Conservation (phyloP, 2,329 filamentous ascomycete genomes). For the Colletotrichum coccodes region DNA sequence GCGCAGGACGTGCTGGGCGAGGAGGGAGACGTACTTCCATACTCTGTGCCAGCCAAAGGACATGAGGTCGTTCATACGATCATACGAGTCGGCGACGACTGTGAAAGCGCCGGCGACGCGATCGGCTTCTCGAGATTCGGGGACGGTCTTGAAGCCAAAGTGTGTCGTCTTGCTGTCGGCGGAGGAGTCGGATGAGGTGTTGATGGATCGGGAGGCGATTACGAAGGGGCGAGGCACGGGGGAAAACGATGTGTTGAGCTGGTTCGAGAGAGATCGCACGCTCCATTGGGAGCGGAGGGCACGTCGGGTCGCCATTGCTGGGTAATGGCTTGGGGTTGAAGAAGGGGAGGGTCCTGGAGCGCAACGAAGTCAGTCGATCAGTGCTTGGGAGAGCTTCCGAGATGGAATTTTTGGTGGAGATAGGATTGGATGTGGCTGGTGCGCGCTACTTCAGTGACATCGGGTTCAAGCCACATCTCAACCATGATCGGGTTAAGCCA, state of each 20-base stretch:
- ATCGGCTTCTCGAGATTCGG: constrained; percentile 78
- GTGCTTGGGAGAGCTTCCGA: constrained; percentile 14
- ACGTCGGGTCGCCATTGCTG: constrained; percentile 17
- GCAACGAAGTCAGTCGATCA: constrained; percentile 20
- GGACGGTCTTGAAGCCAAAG: constrained; percentile 89
- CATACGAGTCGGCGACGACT: constrained; percentile 94
- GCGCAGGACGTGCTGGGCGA: not conserved
- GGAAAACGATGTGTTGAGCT: not conserved
- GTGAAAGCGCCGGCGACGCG: constrained; percentile 86
- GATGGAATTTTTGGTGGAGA: constrained; percentile 32
- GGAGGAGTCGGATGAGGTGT: constrained; percentile 35
- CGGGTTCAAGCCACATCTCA: constrained; percentile 29
- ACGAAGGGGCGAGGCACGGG: constrained; percentile 38
- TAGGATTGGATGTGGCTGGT: constrained; percentile 28
- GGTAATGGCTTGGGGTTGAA: not conserved
- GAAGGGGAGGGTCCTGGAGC: constrained; percentile 24
- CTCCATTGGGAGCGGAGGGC: constrained; percentile 27
- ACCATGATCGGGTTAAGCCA: not conserved
- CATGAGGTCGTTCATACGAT: constrained; percentile 99
- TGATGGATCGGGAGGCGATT: constrained; percentile 40
- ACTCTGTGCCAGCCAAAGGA: constrained; percentile 95
- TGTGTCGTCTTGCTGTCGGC: constrained; percentile 73
- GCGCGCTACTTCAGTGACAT: not conserved
- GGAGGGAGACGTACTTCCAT: constrained; percentile 75
- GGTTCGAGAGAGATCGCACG: constrained; percentile 9